These are phyloP conservation scores for Tricholoma bakamatsutake DNA, from an alignment of 768 basidiomycete species.

Conservation along the genomic window DNA sequence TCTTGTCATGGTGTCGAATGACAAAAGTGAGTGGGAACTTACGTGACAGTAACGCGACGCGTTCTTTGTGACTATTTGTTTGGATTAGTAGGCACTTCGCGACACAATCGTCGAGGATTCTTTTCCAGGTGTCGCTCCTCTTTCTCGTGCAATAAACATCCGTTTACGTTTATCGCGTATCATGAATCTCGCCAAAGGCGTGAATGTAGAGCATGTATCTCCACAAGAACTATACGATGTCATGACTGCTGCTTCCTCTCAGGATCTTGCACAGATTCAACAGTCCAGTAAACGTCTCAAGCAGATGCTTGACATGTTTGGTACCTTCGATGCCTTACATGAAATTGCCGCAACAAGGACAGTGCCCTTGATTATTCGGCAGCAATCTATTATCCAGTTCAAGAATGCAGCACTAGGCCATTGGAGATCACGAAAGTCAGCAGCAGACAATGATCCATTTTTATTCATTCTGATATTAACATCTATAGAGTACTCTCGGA, in stretches of 20 bases:
- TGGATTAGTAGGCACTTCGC: not conserved
- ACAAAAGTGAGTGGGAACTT: not conserved
- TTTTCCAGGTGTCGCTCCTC: not conserved
- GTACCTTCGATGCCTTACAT: conserved; percentile 66
- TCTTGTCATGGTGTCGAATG: conserved; percentile 1
- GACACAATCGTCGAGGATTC: not conserved
- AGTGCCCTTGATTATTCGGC: conserved; percentile 61
- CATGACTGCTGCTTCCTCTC: conserved; percentile 64
- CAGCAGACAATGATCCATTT: not conserved
- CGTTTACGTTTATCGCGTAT: not conserved
- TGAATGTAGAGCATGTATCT: conserved; percentile 40
- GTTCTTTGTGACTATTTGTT: conserved; percentile 35
- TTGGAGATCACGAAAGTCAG: conserved; percentile 77
- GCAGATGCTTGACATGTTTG: conserved; percentile 59
- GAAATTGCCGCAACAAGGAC: conserved; percentile 61
- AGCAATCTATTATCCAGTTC: conserved; percentile 84
- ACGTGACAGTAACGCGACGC: conserved; percentile 33
- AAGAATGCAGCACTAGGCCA: conserved; percentile 72
- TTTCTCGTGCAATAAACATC: not conserved
- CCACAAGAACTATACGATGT: conserved; percentile 63
- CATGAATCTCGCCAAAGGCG: conserved; percentile 26
- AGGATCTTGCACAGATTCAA: conserved; percentile 53
- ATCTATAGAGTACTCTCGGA: conserved; percentile 56
- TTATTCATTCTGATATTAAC: conserved; percentile 5
- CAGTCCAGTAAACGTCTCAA: conserved; percentile 57